These are phyloP conservation scores for Pythium plurisporium DNA, from an alignment of 352 stramenopile species.

Conservation along the genomic window DNA sequence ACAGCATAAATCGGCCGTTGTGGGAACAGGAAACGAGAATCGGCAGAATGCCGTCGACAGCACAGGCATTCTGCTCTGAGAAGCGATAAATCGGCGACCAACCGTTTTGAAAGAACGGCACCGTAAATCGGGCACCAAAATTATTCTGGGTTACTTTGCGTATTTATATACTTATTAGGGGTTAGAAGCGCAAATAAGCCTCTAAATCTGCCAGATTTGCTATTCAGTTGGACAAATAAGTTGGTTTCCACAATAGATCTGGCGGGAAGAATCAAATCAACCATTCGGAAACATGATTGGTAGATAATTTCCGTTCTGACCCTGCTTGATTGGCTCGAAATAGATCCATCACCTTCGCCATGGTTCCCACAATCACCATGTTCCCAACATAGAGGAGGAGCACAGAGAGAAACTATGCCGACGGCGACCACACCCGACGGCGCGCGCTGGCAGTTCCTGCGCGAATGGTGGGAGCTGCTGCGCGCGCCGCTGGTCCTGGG, in stretches of 20 bases:
- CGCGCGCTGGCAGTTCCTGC: constrained; percentile 6
- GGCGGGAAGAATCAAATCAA: background rate
- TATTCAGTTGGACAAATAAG: constrained; percentile 1
- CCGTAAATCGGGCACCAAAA: constrained; percentile 1
- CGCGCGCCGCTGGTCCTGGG: background rate
- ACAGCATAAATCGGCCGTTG: constrained; percentile 7
- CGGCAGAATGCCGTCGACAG: background rate
- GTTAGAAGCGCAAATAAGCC: background rate
- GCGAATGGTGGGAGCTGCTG: constrained; percentile 6
- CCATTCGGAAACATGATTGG: background rate
- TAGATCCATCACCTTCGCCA: background rate
- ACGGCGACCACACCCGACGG: background rate
- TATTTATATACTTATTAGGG: constrained; percentile 5
- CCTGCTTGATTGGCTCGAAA: background rate
- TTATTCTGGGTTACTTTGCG: background rate
- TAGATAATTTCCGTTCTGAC: background rate
- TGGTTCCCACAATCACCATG: background rate
- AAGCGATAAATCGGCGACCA: background rate
- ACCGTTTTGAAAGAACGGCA: background rate
- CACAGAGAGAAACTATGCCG: background rate
- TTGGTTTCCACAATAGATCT: constrained; percentile 1
- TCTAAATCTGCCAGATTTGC: constrained; percentile 1
- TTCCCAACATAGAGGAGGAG: background rate
- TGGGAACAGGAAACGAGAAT: background rate
- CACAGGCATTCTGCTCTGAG: background rate